A percentile compares a stretch with the other conserved stretches of the same genome.
Conservation (phyloP, 225 moss, liverwort and hornwort species). For the Lunularia cruciata region DNA sequence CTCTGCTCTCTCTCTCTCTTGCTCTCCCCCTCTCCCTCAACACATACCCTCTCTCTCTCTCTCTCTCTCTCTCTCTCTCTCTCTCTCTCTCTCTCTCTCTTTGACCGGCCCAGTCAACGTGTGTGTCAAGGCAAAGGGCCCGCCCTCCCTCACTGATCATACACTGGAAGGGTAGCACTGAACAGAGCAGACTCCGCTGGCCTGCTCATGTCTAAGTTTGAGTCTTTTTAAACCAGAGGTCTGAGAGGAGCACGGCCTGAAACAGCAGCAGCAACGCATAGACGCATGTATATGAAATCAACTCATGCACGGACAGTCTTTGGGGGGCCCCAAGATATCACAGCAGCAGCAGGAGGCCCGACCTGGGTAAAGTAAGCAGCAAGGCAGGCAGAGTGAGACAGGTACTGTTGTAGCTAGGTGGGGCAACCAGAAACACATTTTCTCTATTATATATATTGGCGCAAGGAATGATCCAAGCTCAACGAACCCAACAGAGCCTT, state of each 20-base stretch:
- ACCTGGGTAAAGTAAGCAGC: not conserved
- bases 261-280: not conserved
- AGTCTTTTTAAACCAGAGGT: not conserved
- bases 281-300: constrained; percentile 1
- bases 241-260: not conserved
- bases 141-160: too few relatives aligned
- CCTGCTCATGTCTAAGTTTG: constrained; percentile 1
- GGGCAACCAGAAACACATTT: not conserved
- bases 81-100: not conserved
- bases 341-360: not conserved
- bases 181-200: constrained; percentile 5
- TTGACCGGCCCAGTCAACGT: constrained; percentile 8
- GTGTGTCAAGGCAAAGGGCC: constrained; percentile 1
- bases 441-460: too few relatives aligned
- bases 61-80: not conserved
- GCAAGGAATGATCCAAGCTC: too few relatives aligned
- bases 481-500: too few relatives aligned
- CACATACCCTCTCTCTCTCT: too few relatives aligned
- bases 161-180: not conserved
- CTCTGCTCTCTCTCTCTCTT: too few relatives aligned
- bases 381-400: not conserved
- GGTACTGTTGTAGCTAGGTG: not conserved
- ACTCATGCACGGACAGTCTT: not conserved
- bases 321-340: not conserved
- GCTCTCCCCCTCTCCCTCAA: not conserved